These are phyloP conservation scores for Gliomastix tumulicola DNA, from an alignment of 2,329 filamentous ascomycete genomes.

Conservation along the genomic window DNA sequence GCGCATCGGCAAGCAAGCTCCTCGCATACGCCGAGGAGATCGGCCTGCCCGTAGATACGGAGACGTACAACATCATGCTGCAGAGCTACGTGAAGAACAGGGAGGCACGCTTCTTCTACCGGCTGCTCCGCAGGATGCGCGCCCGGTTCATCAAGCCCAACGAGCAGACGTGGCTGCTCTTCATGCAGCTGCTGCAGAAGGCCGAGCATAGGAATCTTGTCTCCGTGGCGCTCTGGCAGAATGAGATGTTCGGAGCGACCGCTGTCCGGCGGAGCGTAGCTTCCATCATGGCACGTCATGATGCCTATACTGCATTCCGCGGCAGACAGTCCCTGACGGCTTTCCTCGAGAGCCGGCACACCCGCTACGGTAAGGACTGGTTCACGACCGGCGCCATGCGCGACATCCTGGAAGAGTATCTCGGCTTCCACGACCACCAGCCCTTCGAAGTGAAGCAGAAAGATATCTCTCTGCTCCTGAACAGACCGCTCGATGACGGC, in stretches of 20 bases:
- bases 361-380: slow-evolving; percentile 40
- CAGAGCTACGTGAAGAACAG: slow-evolving; percentile 27
- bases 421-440: slow-evolving; percentile 14
- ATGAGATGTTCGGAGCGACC: too few relatives aligned
- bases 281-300: slow-evolving; percentile 31
- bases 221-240: too few relatives aligned
- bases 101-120: slow-evolving; percentile 32
- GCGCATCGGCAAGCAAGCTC: slow-evolving; percentile 23
- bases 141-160: slow-evolving; percentile 29
- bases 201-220: too few relatives aligned
- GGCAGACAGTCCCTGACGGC: slow-evolving; percentile 20
- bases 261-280: slow-evolving; percentile 30
- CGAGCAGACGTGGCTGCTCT: slow-evolving; percentile 38
- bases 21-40: slow-evolving; percentile 25
- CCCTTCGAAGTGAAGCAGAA: too few relatives aligned
- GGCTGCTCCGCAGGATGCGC: slow-evolving; percentile 32
- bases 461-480: background rate
- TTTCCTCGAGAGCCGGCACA: slow-evolving; percentile 32
- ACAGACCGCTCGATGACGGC: slow-evolving; percentile 9
- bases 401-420: slow-evolving; percentile 32
- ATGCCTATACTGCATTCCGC: slow-evolving; percentile 32
- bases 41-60: slow-evolving; percentile 34
- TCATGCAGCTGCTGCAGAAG: slow-evolving; percentile 48
- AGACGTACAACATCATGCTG: slow-evolving; percentile 41
- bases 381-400: slow-evolving; percentile 25